Evolutionary conservation across 1,139 yeast species (phyloP).

Genomic region (Saccharomyces hybrid): DNA sequence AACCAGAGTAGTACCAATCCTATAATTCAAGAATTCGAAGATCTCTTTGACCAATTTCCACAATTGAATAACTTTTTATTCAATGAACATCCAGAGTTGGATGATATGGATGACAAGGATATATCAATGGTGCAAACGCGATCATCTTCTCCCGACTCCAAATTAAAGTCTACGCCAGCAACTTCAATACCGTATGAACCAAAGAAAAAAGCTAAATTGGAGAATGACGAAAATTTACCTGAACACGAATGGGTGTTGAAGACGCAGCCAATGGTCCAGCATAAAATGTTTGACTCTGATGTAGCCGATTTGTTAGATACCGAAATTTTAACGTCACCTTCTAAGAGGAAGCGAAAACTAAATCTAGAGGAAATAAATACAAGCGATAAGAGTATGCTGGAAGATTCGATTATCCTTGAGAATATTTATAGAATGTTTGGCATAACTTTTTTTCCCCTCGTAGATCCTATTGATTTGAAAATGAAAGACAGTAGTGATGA

Average conservation of each 20-base stretch:
- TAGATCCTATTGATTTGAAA: slow-evolving; percentile 32
- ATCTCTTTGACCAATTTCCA: slow-evolving; percentile 19
- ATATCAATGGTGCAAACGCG: background rate
- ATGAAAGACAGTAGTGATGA: slow-evolving; percentile 11
- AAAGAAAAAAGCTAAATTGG: slow-evolving; percentile 4
- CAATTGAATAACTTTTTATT: slow-evolving; percentile 16
- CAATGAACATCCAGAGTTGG: slow-evolving; percentile 5
- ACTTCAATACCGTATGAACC: background rate
- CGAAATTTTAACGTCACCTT: slow-evolving; percentile 22
- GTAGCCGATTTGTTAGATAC: slow-evolving; percentile 27
- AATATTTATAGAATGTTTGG: slow-evolving; percentile 40
- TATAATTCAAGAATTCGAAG: slow-evolving; percentile 16
- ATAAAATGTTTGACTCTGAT: slow-evolving; percentile 32
- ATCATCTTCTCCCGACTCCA: background rate
- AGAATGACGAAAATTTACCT: slow-evolving; percentile 7
- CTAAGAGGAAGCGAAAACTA: slow-evolving; percentile 14
- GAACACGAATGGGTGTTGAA: slow-evolving; percentile 20
- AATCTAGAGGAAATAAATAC: slow-evolving; percentile 5
- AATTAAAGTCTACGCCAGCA: background rate
- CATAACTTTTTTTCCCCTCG: slow-evolving; percentile 40
- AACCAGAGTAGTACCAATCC: slow-evolving; percentile 8
- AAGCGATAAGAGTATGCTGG: slow-evolving; percentile 5
- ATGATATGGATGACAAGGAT: background rate
- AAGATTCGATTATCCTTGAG: slow-evolving; percentile 32
- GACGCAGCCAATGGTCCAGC: slow-evolving; percentile 25